Evolutionary conservation across 2,329 filamentous ascomycete genomes (phyloP), one percentile per base, ranked within the genome.

Genomic region (Fusarium napiforme): DNA sequence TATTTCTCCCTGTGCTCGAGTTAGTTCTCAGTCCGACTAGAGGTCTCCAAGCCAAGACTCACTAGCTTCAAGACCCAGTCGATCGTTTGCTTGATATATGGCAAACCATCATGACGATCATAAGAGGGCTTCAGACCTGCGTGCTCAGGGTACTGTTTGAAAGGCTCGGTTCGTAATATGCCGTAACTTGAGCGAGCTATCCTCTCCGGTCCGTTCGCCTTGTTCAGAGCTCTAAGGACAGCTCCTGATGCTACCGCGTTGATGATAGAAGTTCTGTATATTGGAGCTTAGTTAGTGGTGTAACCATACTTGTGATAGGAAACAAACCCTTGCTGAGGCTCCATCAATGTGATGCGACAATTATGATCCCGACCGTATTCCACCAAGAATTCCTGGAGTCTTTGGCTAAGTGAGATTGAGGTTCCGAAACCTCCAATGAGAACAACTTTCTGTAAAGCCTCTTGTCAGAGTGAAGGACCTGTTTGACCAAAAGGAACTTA

Each of bases 371-470:
- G 15, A 2, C 32, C 7, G 4, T 53, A 57, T 4, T 16, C 4
- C 4, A 1, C 0, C 2, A 66, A 6, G 14, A 45, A 21, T 0
- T 28, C 16, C 11, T 10, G 8, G 0, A 66, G 0, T 5, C 30
- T 49, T 1, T 53, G 30, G 1, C 14, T 9, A 0, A 67, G 62
- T 2, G 65, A 68, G 8, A 28, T 23, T 5, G 65, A 68, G 1
- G 15, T 34, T 10, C 62, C 55, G 4, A 67, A 68, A 4, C 65
- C 65, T 18, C 65, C 62, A 5, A 68, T 60, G 21, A 68, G n/a
- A 28, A 68, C 37, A 8, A 68, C 62, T 8, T 43, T 47, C 62
- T 68, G 19, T 1, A 18, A 1, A 0, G 0, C 10, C 5, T 0
- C 9, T n/a, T n/a, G n/a, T 34, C 11, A 36, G 47, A 26, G 16